Conservation (phyloP, 1,139 yeast genomes). For the Geotrichum carabidarum region DNA sequence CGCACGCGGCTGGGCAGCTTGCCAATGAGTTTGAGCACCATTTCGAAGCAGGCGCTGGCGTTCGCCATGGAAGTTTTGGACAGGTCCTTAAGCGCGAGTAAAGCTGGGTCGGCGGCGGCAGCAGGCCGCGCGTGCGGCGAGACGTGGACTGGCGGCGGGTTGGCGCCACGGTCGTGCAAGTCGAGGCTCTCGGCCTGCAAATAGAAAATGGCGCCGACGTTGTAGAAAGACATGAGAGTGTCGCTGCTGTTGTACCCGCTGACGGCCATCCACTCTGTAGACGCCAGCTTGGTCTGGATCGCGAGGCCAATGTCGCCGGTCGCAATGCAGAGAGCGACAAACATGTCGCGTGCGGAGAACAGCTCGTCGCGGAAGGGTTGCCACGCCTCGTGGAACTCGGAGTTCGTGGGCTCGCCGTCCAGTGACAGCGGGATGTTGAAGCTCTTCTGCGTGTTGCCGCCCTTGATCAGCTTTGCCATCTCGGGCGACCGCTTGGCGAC, state of each 20-base stretch:
- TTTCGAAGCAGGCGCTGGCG: constrained; percentile 24
- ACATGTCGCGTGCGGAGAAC: constrained; percentile 66
- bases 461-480: constrained; percentile 24
- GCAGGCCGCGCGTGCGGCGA: background rate
- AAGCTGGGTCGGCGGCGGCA: constrained; percentile 25
- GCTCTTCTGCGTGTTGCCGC: background rate
- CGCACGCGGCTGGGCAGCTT: constrained; percentile 45
- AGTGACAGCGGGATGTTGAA: constrained; percentile 1
- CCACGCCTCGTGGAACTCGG: constrained; percentile 38
- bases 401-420: background rate
- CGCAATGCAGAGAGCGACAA: constrained; percentile 61
- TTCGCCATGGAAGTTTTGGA: constrained; percentile 29
- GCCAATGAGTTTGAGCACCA: constrained; percentile 52
- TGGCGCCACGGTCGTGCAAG: constrained; percentile 29
- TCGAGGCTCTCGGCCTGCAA: constrained; percentile 66
- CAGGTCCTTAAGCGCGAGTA: background rate
- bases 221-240: constrained; percentile 57
- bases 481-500: constrained; percentile 39
- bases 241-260: constrained; percentile 67
- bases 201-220: constrained; percentile 66
- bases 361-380: constrained; percentile 71
- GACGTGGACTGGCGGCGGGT: constrained; percentile 22
- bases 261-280: constrained; percentile 67
- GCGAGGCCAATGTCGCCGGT: constrained; percentile 65
- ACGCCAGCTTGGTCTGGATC: constrained; percentile 55